phyloP scores from a whole-genome alignment of 257 asterid genomes.

The Solanum boliviense region DNA sequence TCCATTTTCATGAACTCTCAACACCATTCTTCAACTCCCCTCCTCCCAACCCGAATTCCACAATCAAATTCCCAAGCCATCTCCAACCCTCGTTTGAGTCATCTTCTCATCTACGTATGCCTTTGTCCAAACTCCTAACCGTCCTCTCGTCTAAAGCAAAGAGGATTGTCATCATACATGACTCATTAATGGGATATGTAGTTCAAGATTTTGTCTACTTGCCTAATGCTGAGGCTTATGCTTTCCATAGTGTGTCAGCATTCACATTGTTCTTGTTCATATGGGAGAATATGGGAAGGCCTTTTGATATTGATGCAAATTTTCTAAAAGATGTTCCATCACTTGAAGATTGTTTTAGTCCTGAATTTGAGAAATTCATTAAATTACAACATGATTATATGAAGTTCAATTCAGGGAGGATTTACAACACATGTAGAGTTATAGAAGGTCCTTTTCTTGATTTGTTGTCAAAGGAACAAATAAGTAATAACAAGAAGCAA shows the following conservation, averaged over 20 bases:
- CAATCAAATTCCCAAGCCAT: constrained; percentile 26
- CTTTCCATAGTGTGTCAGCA: constrained; percentile 49
- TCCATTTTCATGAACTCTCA: constrained; percentile 34
- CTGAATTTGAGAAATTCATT: constrained; percentile 30
- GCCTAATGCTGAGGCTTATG: constrained; percentile 34
- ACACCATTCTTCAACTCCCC: constrained; percentile 12
- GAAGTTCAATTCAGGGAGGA: constrained; percentile 32
- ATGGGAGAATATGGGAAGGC: constrained; percentile 43
- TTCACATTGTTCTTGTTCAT: constrained; percentile 33
- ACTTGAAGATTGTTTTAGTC: constrained; percentile 29
- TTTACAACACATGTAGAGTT: constrained; percentile 49
- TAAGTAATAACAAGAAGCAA: constrained; percentile 24
- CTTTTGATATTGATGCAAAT: constrained; percentile 24
- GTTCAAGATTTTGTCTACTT: constrained; percentile 29
- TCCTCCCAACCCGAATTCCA: constrained; percentile 19
- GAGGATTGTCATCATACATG: constrained; percentile 30
- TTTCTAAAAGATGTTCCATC: constrained; percentile 24
- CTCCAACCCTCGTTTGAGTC: constrained; percentile 32
- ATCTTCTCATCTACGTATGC: constrained; percentile 26
- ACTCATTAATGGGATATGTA: constrained; percentile 62
- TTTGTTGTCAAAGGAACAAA: constrained; percentile 17
- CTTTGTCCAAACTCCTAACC: constrained; percentile 17
- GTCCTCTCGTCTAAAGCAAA: constrained; percentile 5
- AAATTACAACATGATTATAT: constrained; percentile 19
- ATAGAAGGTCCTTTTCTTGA: constrained; percentile 45